Evolutionary conservation across 441 rosid species (phyloP), one percentile per base, ranked within the genome.

Genomic region (Croton setiger): DNA sequence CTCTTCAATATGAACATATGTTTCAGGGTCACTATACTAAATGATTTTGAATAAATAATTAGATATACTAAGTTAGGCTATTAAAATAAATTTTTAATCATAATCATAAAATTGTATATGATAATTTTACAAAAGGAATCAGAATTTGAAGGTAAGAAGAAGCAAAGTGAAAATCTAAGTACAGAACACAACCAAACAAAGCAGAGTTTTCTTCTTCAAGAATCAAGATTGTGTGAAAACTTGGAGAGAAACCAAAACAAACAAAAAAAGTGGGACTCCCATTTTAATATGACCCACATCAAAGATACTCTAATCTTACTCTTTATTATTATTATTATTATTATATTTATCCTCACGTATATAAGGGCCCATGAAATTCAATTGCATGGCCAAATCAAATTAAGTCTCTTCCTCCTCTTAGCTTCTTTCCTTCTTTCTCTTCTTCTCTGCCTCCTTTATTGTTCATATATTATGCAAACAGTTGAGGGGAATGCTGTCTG

Each of bases 401-500:
- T 68, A 62, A 48, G 57, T 53, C 67, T 63, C 63, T n/a, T 55
- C 23, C 63, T 72, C 54, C 48, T 60, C 47, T 48, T 55, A 33
- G 12, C 15, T 15, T 45, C 49, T 45, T 15, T 0, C 49, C 4
- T 37, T 66, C 63, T 51, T 68, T 56, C 62, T 61, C 59, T 66
- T 48, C 57, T 33, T 18, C 52, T 14, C 57, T 60, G 61, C 17
- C 48, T 47, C 31, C 41, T n/a, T 43, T 45, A 5, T 31, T 27
- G 31, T 27, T 27, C 31, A 27, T 27, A 27, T 27, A 27, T 27
- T 60, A 51, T 47, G 59, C 71, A 37, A 67, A 44, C 53, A 66
- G 96, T 88, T 88, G 87, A 80, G 98, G 88, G 86, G 94, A 72
- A 79, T 86, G 97, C 86, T 84, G 96, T 81, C 88, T 89, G 96